These are phyloP conservation scores for Phalaenopsis hybrid DNA, from an alignment of 116 monocot species.

Conservation along the genomic window DNA sequence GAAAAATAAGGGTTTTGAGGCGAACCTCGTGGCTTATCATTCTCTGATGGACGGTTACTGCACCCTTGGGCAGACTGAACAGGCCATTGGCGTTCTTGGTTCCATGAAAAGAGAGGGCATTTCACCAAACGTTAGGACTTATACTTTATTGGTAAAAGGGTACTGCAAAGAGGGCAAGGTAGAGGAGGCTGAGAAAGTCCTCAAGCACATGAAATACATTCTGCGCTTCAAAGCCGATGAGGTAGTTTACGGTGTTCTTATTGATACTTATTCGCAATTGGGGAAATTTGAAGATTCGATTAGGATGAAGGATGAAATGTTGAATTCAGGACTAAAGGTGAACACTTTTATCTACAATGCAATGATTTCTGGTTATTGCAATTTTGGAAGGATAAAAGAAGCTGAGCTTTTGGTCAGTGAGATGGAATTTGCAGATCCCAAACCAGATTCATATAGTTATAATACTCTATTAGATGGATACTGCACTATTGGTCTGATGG, in stretches of 20 bases:
- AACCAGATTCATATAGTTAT: conserved; percentile 85
- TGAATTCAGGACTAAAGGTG: conserved; percentile 30
- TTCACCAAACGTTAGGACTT: conserved; percentile 45
- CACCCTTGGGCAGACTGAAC: conserved; percentile 45
- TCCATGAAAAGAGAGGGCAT: conserved; percentile 39
- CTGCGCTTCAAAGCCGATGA: conserved; percentile 41
- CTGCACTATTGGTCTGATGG: conserved; percentile 58
- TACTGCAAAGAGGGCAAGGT: conserved; percentile 56
- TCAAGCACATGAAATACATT: conserved; percentile 45
- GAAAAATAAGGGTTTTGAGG: conserved; percentile 60
- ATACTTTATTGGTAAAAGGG: conserved; percentile 70
- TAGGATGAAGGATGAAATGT: conserved; percentile 60
- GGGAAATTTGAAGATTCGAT: conserved; percentile 68
- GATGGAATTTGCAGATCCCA: conserved; percentile 47
- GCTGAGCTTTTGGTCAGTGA: conserved; percentile 57
- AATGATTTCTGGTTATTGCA: conserved; percentile 81
- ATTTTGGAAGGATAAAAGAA: conserved; percentile 53
- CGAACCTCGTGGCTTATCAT: conserved; percentile 60
- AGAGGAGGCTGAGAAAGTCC: conserved; percentile 56
- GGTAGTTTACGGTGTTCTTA: conserved; percentile 54
- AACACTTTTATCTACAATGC: conserved; percentile 59
- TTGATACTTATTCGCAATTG: conserved; percentile 53
- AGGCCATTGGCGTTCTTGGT: conserved; percentile 41
- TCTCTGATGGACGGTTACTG: conserved; percentile 68
- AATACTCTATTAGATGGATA: conserved; percentile 73